Conservation (phyloP, 495 filamentous ascomycete species). For the Letharia columbiana region DNA sequence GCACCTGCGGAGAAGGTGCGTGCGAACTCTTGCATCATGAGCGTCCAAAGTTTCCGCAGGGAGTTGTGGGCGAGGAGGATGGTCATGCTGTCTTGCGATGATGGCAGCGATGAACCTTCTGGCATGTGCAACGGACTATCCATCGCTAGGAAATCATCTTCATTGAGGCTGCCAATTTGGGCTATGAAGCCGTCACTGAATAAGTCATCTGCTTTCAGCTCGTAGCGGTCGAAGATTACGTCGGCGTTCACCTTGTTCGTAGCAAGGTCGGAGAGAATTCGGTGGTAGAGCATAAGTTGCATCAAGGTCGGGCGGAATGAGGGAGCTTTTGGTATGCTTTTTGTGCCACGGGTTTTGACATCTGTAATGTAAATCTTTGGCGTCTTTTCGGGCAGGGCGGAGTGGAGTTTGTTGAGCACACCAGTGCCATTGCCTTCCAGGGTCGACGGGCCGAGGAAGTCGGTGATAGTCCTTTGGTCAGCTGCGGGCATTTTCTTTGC, state of each 20-base stretch:
- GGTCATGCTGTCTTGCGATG: slow-evolving; percentile 42
- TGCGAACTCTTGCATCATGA: slow-evolving; percentile 54
- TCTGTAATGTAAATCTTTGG: slow-evolving; percentile 68
- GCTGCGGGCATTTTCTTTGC: slow-evolving; percentile 34
- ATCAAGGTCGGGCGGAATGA: slow-evolving; percentile 70
- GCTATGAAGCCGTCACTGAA: slow-evolving; percentile 78
- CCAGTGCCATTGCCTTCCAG: slow-evolving; percentile 11
- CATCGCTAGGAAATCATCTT: slow-evolving; percentile 42
- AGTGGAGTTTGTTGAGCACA: slow-evolving; percentile 12
- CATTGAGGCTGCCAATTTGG: slow-evolving; percentile 63
- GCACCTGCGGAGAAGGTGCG: slow-evolving; percentile 47
- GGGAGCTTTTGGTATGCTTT: slow-evolving; percentile 53
- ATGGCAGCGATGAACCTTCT: slow-evolving; percentile 12
- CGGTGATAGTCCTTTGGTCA: slow-evolving; percentile 47
- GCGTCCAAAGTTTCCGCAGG: slow-evolving; percentile 51
- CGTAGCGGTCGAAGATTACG: slow-evolving; percentile 59
- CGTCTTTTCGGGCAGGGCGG: slow-evolving; percentile 19
- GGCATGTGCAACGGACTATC: slow-evolving; percentile 11
- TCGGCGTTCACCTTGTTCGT: slow-evolving; percentile 59
- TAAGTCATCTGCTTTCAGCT: slow-evolving; percentile 48
- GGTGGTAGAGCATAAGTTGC: slow-evolving; percentile 86
- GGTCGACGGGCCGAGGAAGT: slow-evolving; percentile 31
- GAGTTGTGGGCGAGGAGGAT: slow-evolving; percentile 52
- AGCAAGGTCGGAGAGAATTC: slow-evolving; percentile 69
- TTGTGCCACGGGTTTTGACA: slow-evolving; percentile 69